Percentiles rank a stretch among this genome's conserved stretches.
Conservation (phyloP, 192 early-diverging fungal genomes). For the Chytriomyces confervae region DNA sequence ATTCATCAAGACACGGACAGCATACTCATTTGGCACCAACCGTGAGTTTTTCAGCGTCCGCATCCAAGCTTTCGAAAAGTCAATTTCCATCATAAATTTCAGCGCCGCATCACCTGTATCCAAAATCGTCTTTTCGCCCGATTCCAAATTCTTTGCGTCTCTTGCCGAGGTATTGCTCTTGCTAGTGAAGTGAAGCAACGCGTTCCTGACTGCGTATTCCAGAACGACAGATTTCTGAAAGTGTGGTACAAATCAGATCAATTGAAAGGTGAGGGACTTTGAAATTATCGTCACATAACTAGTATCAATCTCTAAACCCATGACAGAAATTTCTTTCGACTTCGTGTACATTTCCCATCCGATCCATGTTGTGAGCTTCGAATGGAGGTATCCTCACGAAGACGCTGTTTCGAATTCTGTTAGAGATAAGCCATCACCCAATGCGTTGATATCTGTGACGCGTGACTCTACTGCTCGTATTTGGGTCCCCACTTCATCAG, state of each 20-base stretch:
- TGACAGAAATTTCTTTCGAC: conserved; percentile 8
- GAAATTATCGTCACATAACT: no score
- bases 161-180: conserved; percentile 56
- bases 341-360: conserved; percentile 77
- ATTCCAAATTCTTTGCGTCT: conserved; percentile 66
- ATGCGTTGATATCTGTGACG: conserved; percentile 70
- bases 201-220: neutral
- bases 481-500: conserved; percentile 63
- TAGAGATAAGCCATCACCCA: neutral
- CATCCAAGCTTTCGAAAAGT: neutral
- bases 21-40: neutral
- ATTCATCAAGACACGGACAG: neutral
- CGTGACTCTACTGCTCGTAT: conserved; percentile 73
- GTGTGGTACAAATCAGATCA: conserved; percentile 57
- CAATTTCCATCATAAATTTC: neutral
- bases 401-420: neutral
- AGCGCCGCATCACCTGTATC: conserved; percentile 1
- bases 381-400: conserved; percentile 58
- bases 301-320: neutral
- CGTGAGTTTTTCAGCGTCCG: neutral
- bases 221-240: conserved; percentile 71
- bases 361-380: conserved; percentile 60
- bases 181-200: neutral
- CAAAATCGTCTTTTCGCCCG: conserved; percentile 65
- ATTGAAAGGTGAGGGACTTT: no score